Base-by-base conservation (phyloP, 1,284 basidiomycete genomes). In the Cutaneotrichosporon dermatis region DNA sequence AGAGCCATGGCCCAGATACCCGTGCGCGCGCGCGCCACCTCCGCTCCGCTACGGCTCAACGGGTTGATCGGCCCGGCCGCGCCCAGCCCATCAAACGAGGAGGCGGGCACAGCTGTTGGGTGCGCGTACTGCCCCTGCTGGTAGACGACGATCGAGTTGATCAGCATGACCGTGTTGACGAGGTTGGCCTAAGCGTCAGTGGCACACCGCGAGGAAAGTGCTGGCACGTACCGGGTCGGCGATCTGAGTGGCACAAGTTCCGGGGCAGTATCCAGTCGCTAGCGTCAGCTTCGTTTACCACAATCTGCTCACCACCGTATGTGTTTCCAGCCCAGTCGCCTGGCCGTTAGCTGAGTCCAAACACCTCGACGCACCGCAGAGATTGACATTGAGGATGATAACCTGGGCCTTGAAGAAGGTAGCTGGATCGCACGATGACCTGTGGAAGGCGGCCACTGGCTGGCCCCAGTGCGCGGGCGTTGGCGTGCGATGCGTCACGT, bases 331-430 rank as follows among this genome's bases (percentile, higher is more conserved):
- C 87, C 83, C 85, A 89, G 67, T 86, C 87, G 54, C 88, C 75
- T 76, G 46, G 0, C 25, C 1, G 40, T 54, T 35, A 57, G 54
- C 6, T 10, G 25, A 25, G 25, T 25, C 15, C 12, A 36, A 12
- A 15, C 13, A 39, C 34, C 8, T 25, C 6, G 34, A 62, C 69
- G 45, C 57, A 72, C 75, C 74, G 51, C 76, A 78, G 0, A 78
- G 57, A 54, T 77, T 84, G 61, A 83, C 89, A 73, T 92, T 86
- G 58, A 92, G 79, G 25, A 87, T 82, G 63, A 90, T 72, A 25
- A 77, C 74, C 65, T 92, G 89, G 43, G 87, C 78, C 61, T 82
- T 78, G 77, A 93, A 92, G 76, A 86, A 86, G n/a, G 78, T 66
- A 16, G 72, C 63, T 55, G 89, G 84, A 66, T 88, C 79, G 77